Evolutionary conservation across 2,329 filamentous ascomycete genomes (phyloP).

Genomic region (Chaetomium globosum): DNA sequence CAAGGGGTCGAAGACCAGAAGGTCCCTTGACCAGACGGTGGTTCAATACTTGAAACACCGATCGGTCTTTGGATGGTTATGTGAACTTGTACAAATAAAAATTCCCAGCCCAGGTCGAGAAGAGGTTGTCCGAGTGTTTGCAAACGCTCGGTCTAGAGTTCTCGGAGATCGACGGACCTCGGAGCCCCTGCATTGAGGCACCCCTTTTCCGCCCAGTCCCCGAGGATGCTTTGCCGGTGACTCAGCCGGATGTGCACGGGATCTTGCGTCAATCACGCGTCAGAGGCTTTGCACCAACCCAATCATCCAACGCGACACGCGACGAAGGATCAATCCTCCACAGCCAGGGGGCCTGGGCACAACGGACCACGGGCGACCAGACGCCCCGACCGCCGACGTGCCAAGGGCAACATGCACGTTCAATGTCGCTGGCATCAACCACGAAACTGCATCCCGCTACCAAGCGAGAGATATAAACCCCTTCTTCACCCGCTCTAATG

Average conservation of each 20-base stretch:
- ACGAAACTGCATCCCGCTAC: not conserved
- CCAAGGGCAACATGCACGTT: not conserved
- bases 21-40: too few relatives aligned
- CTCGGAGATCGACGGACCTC: not conserved
- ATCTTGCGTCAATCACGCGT: constrained; percentile 22
- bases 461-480: not conserved
- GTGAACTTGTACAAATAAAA: too few relatives aligned
- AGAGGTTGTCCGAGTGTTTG: not conserved
- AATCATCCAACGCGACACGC: constrained; percentile 25
- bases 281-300: not conserved
- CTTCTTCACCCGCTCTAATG: not conserved
- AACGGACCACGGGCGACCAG: not conserved
- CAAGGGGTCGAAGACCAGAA: too few relatives aligned
- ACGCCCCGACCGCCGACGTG: not conserved
- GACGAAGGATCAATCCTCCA: constrained; percentile 1
- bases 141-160: not conserved
- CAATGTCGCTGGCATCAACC: not conserved
- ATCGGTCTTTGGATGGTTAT: too few relatives aligned
- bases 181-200: not conserved
- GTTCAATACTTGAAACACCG: too few relatives aligned
- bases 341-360: not conserved
- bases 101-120: too few relatives aligned
- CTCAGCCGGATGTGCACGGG: constrained; percentile 19
- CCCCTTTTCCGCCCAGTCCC: not conserved
- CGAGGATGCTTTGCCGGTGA: constrained; percentile 3